Percentiles rank a stretch among this genome's conserved stretches.
Conservation (phyloP, 2,329 filamentous ascomycete species). For the Leptographium galeiforme region DNA sequence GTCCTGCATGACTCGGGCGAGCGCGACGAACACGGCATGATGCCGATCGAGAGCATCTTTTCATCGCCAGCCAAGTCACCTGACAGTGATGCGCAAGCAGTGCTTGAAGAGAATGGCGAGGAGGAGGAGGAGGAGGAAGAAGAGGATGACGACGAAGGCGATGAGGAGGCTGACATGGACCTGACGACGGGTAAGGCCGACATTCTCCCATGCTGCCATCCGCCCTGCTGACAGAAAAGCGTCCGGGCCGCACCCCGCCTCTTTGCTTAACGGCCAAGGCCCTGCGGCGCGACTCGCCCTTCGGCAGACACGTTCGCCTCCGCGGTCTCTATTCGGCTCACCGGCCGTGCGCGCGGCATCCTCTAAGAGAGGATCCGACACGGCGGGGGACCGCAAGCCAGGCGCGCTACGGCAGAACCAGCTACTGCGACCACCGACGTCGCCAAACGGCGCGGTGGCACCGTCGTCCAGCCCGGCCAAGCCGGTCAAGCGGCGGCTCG, state of each 20-base stretch:
- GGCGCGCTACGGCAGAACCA: slow-evolving; percentile 26
- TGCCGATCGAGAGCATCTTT: slow-evolving; percentile 75
- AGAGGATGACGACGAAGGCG: slow-evolving; percentile 16
- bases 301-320: slow-evolving; percentile 41
- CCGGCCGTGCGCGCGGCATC: slow-evolving; percentile 36
- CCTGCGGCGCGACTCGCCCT: slow-evolving; percentile 31
- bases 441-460: slow-evolving; percentile 24
- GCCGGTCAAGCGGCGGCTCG: slow-evolving; percentile 38
- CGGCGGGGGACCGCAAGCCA: not conserved
- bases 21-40: slow-evolving; percentile 85
- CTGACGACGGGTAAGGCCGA: slow-evolving; percentile 21
- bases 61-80: slow-evolving; percentile 60
- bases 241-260: slow-evolving; percentile 38
- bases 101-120: slow-evolving; percentile 18
- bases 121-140: slow-evolving; percentile 13
- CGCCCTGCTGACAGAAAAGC: slow-evolving; percentile 20
- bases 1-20: slow-evolving; percentile 63
- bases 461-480: slow-evolving; percentile 19
- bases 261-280: slow-evolving; percentile 36
- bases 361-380: not conserved
- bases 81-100: slow-evolving; percentile 17
- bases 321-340: slow-evolving; percentile 46
- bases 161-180: slow-evolving; percentile 34
- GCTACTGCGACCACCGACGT: slow-evolving; percentile 39
- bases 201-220: not conserved